Percentiles rank a stretch among this genome's conserved stretches.
These are phyloP conservation scores for Pichia sp. DNA, from an alignment of 1,139 yeast species.

Conservation along the genomic window DNA sequence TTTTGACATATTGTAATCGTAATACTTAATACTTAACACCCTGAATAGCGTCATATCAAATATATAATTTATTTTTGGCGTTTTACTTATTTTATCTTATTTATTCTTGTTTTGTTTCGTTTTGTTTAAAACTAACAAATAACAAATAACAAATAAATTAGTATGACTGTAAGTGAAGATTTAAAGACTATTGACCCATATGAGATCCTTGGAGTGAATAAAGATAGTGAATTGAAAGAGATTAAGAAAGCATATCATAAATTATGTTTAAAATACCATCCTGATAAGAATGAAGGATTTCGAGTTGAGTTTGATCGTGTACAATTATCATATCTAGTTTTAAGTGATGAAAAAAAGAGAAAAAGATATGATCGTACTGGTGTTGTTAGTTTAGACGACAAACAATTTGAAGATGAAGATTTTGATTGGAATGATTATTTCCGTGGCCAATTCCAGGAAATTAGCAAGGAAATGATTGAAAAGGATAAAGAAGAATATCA, in stretches of 20 bases:
- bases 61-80: no score
- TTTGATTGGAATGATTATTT: conserved; percentile 63
- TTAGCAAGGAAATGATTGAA: conserved; percentile 68
- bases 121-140: no score
- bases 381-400: conserved; percentile 39
- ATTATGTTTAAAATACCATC: conserved; percentile 65
- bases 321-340: conserved; percentile 69
- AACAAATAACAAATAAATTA: no score
- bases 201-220: conserved; percentile 43
- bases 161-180: no score
- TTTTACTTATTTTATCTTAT: no score
- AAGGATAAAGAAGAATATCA: conserved; percentile 64
- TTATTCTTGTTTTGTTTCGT: no score
- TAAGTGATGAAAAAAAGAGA: conserved; percentile 53
- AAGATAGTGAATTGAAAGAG: conserved; percentile 42
- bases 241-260: conserved; percentile 69
- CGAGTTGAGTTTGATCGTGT: conserved; percentile 51
- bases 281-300: conserved; percentile 53
- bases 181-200: conserved; percentile 44
- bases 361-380: conserved; percentile 66
- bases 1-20: no score
- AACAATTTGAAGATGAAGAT: conserved; percentile 36
- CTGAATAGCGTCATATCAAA: no score
- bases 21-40: no score
- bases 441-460: conserved; percentile 38